A percentile compares a stretch with the other conserved stretches of the same genome.
These are phyloP conservation scores for Adansonia rubrostipa DNA, from an alignment of 441 rosid genomes.

Conservation along the genomic window DNA sequence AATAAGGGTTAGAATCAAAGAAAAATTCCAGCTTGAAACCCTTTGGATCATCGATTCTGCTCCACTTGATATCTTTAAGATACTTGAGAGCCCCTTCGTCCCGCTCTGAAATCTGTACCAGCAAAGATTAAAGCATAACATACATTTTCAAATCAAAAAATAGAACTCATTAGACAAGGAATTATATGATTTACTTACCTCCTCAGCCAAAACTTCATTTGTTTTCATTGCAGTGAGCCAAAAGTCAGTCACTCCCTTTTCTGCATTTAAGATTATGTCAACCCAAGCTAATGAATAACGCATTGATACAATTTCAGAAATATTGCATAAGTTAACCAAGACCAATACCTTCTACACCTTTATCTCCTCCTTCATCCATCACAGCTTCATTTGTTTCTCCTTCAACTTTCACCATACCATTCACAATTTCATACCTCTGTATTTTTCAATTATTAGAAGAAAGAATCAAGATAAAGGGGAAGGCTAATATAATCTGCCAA, in stretches of 20 bases:
- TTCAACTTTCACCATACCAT: constrained; percentile 58
- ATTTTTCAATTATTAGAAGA: constrained; percentile 9
- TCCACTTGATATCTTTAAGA: constrained; percentile 80
- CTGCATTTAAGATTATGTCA: constrained; percentile 40
- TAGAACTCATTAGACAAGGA: not conserved
- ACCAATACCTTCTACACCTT: constrained; percentile 46
- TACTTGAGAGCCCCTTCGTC: constrained; percentile 38
- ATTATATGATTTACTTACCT: constrained; percentile 45
- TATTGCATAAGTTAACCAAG: not conserved
- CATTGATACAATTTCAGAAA: constrained; percentile 7
- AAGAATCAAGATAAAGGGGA: not conserved
- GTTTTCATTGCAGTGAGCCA: constrained; percentile 86
- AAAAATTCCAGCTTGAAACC: constrained; percentile 90
- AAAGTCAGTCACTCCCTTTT: constrained; percentile 88
- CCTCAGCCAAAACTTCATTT: constrained; percentile 75
- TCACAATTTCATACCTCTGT: constrained; percentile 78
- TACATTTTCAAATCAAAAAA: not conserved
- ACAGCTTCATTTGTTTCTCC: constrained; percentile 42
- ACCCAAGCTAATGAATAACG: not conserved
- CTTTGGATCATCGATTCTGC: constrained; percentile 70
- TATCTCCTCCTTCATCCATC: constrained; percentile 43
- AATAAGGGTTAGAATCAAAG: constrained; percentile 76
- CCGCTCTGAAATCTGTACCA: constrained; percentile 67
- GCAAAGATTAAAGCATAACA: not conserved
- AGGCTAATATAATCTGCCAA: not conserved